Conservation (phyloP, 73 alveolate species). For the Paramecium biaurelia region DNA sequence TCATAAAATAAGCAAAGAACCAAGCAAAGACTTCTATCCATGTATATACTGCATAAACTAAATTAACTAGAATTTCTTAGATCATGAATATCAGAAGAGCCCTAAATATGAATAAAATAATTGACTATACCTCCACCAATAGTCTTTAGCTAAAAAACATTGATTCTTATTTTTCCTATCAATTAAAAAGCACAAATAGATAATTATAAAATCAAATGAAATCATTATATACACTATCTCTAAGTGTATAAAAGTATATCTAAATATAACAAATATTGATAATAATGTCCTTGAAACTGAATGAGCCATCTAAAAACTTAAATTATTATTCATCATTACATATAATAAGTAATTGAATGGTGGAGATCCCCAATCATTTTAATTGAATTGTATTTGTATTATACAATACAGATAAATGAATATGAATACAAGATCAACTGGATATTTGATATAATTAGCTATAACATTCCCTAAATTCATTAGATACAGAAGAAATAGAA, state of each 20-base stretch:
- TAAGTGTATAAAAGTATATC: background rate
- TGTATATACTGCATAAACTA: background rate
- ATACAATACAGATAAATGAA: background rate
- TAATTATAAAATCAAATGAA: background rate
- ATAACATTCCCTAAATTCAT: background rate
- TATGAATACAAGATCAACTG: background rate
- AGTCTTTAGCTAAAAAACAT: background rate
- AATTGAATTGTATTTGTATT: background rate
- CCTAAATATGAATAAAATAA: background rate
- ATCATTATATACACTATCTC: background rate
- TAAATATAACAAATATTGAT: background rate
- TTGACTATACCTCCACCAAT: background rate
- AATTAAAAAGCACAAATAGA: background rate
- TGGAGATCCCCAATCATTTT: background rate
- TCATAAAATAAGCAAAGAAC: background rate
- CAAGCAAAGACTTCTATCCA: conserved; percentile 17
- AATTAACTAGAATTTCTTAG: background rate
- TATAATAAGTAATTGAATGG: background rate
- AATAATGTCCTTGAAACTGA: background rate
- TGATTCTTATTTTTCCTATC: background rate
- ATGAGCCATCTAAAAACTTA: background rate
- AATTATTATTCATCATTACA: background rate
- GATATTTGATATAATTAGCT: background rate
- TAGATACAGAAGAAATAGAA: background rate
- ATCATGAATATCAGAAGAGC: background rate